phyloP scores from a whole-genome alignment of 1,284 basidiomycete genomes.

The Farysia itapuensis region DNA sequence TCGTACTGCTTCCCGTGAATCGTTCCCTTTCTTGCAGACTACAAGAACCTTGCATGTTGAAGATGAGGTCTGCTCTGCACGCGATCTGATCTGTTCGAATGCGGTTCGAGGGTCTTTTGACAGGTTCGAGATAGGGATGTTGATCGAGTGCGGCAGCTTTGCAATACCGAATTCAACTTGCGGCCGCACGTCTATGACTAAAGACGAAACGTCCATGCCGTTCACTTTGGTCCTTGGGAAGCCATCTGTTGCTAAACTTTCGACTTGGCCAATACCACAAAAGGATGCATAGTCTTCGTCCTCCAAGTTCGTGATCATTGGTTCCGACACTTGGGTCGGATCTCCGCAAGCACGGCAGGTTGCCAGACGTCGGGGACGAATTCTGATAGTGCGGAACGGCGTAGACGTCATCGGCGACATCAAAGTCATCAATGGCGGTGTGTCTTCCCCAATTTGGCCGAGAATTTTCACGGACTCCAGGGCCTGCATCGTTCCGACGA shows the following conservation, averaged over 20 bases:
- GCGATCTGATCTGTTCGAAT: slow-evolving; percentile 48
- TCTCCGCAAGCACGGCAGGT: slow-evolving; percentile 53
- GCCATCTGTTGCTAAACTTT: slow-evolving; percentile 20
- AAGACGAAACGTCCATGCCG: slow-evolving; percentile 60
- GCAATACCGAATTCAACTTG: slow-evolving; percentile 84
- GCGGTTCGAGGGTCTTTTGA: slow-evolving; percentile 66
- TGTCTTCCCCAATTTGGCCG: slow-evolving; percentile 43
- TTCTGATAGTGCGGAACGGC: slow-evolving; percentile 78
- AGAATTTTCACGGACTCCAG: slow-evolving; percentile 76
- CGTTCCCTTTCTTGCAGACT: slow-evolving; percentile 57
- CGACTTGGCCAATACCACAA: slow-evolving; percentile 29
- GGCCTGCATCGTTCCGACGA: slow-evolving; percentile 89
- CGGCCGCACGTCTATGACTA: slow-evolving; percentile 80
- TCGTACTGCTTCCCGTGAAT: slow-evolving; percentile 18
- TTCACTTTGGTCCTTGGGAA: slow-evolving; percentile 65
- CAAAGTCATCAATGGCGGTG: slow-evolving; percentile 68
- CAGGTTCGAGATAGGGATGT: slow-evolving; percentile 70
- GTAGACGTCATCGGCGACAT: slow-evolving; percentile 72
- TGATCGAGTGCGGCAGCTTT: slow-evolving; percentile 72
- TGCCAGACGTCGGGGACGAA: slow-evolving; percentile 64
- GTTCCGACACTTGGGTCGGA: slow-evolving; percentile 10
- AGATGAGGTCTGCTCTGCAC: neutral
- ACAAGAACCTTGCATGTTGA: slow-evolving; percentile 6
- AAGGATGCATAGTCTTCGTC: slow-evolving; percentile 51
- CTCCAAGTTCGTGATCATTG: slow-evolving; percentile 38